Base-by-base conservation (phyloP, 2,329 filamentous ascomycete species). In the Aureobasidium musti region DNA sequence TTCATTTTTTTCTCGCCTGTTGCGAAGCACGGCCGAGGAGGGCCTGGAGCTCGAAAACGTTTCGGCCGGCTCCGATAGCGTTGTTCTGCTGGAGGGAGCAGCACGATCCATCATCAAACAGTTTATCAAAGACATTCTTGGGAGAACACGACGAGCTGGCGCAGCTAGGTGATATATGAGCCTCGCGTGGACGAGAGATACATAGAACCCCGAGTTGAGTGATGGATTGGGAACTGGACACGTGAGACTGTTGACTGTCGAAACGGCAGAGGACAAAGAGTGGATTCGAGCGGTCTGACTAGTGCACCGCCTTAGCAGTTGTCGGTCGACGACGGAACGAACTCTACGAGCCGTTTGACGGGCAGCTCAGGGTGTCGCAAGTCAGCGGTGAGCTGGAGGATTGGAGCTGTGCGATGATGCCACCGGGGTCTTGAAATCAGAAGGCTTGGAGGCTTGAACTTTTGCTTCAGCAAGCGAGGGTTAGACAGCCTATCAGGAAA, bases 11-110 rank as follows among this genome's bases (percentile, higher is more conserved):
- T 41, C 33, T 63, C 59, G n/a, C 45, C 33, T 37, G 57, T 49
- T 26, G 57, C 57, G 45, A 61, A 63, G 59, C 59, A 50, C 59
- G 59, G 59, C 59, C 59, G 59, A 63, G 45, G 14, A 50, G 59
- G 45, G 59, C 45, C 59, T 63, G 43, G 59, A 52, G 41, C 21
- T 63, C 10, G 10, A 33, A 49, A 37, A 50, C 59, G 45, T 63
- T 52, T 63, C 59, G 59, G 59, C 59, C 59, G 45, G 59, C 59
- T 63, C 59, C 59, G 59, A 63, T 23, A 47, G 39, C 45, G 43
- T 11, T 47, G 56, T 14, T 26, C 5, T 61, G 11, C 13, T 33
- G 45, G 5, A 26, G 8, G 19, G 17, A 2, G n/a, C 30, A 61
- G n/a, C 43, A 61, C 23, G n/a, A 30, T 35, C 23, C 28, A 10